Percentiles rank a stretch among this genome's conserved stretches.
phyloP scores from a whole-genome alignment of 805 yeast genomes.

The Wickerhamomyces canadensis region DNA sequence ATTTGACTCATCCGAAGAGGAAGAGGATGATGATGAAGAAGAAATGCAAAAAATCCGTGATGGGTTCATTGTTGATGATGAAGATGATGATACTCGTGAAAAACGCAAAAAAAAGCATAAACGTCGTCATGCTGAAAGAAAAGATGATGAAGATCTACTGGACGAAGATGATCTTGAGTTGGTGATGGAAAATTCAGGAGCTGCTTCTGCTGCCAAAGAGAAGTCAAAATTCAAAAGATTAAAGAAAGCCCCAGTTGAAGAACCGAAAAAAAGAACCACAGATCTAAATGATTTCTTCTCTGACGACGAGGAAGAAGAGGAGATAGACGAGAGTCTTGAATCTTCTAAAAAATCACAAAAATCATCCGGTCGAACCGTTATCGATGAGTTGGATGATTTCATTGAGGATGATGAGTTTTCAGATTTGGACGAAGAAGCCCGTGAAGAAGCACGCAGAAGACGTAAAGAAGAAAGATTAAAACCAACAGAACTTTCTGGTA shows the following conservation, averaged over 20 bases:
- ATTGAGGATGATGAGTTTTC: slow-evolving; percentile 96
- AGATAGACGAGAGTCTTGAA: slow-evolving; percentile 26
- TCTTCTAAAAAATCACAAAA: slow-evolving; percentile 21
- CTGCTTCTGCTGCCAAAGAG: slow-evolving; percentile 31
- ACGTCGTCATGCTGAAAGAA: slow-evolving; percentile 29
- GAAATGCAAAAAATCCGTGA: slow-evolving; percentile 79
- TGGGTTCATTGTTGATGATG: slow-evolving; percentile 93
- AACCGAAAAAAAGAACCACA: slow-evolving; percentile 15
- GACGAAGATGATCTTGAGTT: slow-evolving; percentile 96
- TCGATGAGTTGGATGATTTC: slow-evolving; percentile 92
- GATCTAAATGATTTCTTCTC: slow-evolving; percentile 36
- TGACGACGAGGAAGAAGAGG: slow-evolving; percentile 32
- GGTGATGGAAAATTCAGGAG: slow-evolving; percentile 85
- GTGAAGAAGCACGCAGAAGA: slow-evolving; percentile 40
- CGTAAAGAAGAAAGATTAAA: slow-evolving; percentile 42
- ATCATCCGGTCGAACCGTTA: slow-evolving; percentile 29
- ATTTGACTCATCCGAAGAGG: slow-evolving; percentile 82
- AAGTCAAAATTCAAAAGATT: slow-evolving; percentile 68
- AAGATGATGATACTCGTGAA: slow-evolving; percentile 56
- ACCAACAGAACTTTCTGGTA: slow-evolving; percentile 51
- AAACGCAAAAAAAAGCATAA: slow-evolving; percentile 37
- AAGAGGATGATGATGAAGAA: slow-evolving; percentile 88
- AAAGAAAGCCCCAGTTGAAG: slow-evolving; percentile 60
- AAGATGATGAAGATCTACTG: slow-evolving; percentile 59
- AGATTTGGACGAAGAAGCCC: slow-evolving; percentile 71